phyloP scores from a whole-genome alignment of 495 filamentous ascomycete genomes.

The Xylaria acuta region DNA sequence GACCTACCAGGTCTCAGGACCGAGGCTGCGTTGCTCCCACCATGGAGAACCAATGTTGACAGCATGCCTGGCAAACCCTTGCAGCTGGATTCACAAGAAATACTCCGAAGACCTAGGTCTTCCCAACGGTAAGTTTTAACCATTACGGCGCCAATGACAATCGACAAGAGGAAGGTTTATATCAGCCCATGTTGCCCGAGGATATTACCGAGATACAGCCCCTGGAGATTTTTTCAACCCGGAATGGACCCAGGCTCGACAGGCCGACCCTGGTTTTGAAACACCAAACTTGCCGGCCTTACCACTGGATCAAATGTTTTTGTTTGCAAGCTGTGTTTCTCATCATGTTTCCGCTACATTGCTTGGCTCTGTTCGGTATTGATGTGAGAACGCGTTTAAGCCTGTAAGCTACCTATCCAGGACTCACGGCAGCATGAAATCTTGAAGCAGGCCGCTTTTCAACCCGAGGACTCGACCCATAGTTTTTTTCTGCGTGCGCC shows the following conservation, averaged over 20 bases:
- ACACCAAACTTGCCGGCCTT: conserved; percentile 11
- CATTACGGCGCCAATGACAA: conserved; percentile 1
- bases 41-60: conserved; percentile 12
- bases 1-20: conserved; percentile 18
- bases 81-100: conserved; percentile 23
- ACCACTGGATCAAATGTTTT: conserved; percentile 21
- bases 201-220: not conserved
- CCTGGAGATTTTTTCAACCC: conserved; percentile 20
- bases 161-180: conserved; percentile 18
- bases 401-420: conserved; percentile 23
- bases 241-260: conserved; percentile 36
- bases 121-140: conserved; percentile 17
- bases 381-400: conserved; percentile 30
- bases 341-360: conserved; percentile 36
- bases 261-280: conserved; percentile 15
- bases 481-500: conserved; percentile 3
- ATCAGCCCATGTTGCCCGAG: conserved; percentile 6
- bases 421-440: conserved; percentile 4
- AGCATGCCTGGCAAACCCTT: conserved; percentile 18
- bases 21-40: conserved; percentile 6
- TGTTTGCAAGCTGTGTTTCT: conserved; percentile 27
- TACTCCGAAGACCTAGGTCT: conserved; percentile 7
- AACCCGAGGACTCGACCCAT: conserved; percentile 11
- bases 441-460: conserved; percentile 20
- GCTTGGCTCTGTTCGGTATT: conserved; percentile 35